phyloP scores from a whole-genome alignment of 345 rosid genomes.

The Eucalyptus urophylla region DNA sequence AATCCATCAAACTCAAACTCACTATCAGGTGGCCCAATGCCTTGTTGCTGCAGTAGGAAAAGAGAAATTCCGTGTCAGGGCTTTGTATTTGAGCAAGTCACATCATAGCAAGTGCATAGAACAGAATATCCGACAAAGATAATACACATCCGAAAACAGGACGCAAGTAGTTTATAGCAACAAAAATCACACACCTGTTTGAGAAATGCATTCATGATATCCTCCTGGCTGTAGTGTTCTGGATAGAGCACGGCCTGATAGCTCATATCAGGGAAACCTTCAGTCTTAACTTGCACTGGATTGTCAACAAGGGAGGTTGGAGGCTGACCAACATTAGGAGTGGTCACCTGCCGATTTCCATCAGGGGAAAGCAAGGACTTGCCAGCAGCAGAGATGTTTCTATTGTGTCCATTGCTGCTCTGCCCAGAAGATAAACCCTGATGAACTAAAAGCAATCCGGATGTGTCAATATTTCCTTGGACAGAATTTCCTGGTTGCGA shows the following conservation, averaged over 20 bases:
- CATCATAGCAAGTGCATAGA: not conserved
- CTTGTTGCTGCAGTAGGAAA: slow-evolving; percentile 47
- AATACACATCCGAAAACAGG: not conserved
- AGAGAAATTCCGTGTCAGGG: not conserved
- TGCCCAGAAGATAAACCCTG: slow-evolving; percentile 46
- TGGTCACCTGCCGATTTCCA: slow-evolving; percentile 7
- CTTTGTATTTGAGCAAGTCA: not conserved
- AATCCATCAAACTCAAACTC: slow-evolving; percentile 83
- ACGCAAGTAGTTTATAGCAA: not conserved
- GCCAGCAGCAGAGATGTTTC: slow-evolving; percentile 10
- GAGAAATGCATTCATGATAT: slow-evolving; percentile 81
- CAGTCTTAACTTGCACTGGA: slow-evolving; percentile 55
- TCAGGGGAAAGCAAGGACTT: slow-evolving; percentile 22
- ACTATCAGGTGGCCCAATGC: slow-evolving; percentile 33
- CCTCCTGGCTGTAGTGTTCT: slow-evolving; percentile 66
- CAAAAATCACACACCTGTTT: slow-evolving; percentile 44
- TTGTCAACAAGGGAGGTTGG: slow-evolving; percentile 15
- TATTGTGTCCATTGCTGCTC: slow-evolving; percentile 32
- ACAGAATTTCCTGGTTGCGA: slow-evolving; percentile 36
- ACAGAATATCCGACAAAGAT: not conserved
- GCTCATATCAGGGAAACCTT: slow-evolving; percentile 36
- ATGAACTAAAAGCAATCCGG: slow-evolving; percentile 21
- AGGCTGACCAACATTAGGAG: slow-evolving; percentile 18
- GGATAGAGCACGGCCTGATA: slow-evolving; percentile 22
- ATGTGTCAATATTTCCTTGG: slow-evolving; percentile 16